A percentile compares a stretch with the other conserved stretches of the same genome.
Evolutionary conservation across 441 rosid genomes (phyloP).

Genomic region (Macaranga tanarius): DNA sequence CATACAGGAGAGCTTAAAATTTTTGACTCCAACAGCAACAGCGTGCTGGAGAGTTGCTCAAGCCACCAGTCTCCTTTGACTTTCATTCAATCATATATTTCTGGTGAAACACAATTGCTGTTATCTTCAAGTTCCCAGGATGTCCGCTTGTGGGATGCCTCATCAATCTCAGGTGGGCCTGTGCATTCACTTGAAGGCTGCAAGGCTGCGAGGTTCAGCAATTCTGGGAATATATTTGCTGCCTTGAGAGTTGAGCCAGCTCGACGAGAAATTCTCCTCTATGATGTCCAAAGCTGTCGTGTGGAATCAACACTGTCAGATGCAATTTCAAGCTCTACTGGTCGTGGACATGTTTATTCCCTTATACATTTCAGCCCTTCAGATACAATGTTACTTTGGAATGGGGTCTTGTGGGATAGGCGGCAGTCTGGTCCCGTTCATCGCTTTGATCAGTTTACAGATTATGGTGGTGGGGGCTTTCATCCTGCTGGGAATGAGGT

Average conservation of each 20-base stretch:
- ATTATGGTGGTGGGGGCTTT: conserved; percentile 98
- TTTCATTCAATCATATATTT: conserved; percentile 64
- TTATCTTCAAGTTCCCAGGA: conserved; percentile 88
- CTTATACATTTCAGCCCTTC: conserved; percentile 88
- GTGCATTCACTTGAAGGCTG: conserved; percentile 73
- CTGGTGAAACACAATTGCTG: conserved; percentile 63
- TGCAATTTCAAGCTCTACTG: conserved; percentile 49
- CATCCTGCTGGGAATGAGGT: conserved; percentile 99
- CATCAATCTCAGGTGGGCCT: conserved; percentile 69
- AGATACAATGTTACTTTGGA: conserved; percentile 86
- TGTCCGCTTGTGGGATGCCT: conserved; percentile 91
- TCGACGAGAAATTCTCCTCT: conserved; percentile 78
- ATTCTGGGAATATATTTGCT: conserved; percentile 72
- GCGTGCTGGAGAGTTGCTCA: conserved; percentile 67
- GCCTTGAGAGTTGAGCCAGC: conserved; percentile 61
- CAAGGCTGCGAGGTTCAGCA: conserved; percentile 92
- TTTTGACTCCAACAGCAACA: conserved; percentile 69
- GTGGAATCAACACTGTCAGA: conserved; percentile 62
- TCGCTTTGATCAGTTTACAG: conserved; percentile 91
- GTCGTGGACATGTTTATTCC: conserved; percentile 75
- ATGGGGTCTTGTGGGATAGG: conserved; percentile 87
- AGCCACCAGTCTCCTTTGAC: conserved; percentile 83
- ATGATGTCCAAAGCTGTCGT: conserved; percentile 77
- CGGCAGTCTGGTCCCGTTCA: conserved; percentile 58
- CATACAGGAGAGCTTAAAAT: conserved; percentile 84